These are phyloP conservation scores for Colletotrichum cereale DNA, from an alignment of 2,329 filamentous ascomycete genomes.

Conservation along the genomic window DNA sequence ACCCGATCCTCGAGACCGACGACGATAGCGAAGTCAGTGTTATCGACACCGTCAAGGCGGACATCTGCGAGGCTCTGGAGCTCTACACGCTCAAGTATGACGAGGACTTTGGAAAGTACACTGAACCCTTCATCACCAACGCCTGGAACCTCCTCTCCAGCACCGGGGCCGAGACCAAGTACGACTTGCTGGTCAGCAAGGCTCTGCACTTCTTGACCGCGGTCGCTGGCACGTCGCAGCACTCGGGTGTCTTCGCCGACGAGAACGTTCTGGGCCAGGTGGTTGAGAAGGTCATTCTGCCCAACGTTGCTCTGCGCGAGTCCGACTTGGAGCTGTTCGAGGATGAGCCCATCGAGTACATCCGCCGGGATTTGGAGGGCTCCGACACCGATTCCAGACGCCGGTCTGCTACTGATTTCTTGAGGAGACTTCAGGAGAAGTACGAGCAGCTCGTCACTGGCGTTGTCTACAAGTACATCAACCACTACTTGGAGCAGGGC, in stretches of 20 bases:
- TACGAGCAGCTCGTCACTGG: slow-evolving; percentile 88
- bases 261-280: slow-evolving; percentile 85
- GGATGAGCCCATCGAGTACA: slow-evolving; percentile 99
- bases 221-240: slow-evolving; percentile 81
- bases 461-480: slow-evolving; percentile 89
- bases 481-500: slow-evolving; percentile 84
- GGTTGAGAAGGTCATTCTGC: slow-evolving; percentile 94
- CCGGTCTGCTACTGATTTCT: slow-evolving; percentile 93
- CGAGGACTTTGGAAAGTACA: slow-evolving; percentile 87
- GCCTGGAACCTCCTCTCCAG: slow-evolving; percentile 93
- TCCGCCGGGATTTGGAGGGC: slow-evolving; percentile 92
- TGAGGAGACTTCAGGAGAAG: slow-evolving; percentile 87
- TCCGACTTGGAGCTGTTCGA: slow-evolving; percentile 97
- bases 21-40: slow-evolving; percentile 91
- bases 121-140: slow-evolving; percentile 86
- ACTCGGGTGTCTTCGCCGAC: slow-evolving; percentile 88
- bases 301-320: slow-evolving; percentile 91
- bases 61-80: slow-evolving; percentile 91
- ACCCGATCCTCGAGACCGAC: slow-evolving; percentile 83
- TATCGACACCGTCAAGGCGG: slow-evolving; percentile 88
- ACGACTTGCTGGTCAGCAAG: slow-evolving; percentile 93
- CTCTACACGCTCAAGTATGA: slow-evolving; percentile 96
- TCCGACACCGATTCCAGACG: slow-evolving; percentile 95
- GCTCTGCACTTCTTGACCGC: slow-evolving; percentile 95
- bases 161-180: slow-evolving; percentile 89